Evolutionary conservation across 148 eudicot genomes (phyloP), one percentile per base, ranked within the genome.

Genomic region (Vaccinium macrocarpon): DNA sequence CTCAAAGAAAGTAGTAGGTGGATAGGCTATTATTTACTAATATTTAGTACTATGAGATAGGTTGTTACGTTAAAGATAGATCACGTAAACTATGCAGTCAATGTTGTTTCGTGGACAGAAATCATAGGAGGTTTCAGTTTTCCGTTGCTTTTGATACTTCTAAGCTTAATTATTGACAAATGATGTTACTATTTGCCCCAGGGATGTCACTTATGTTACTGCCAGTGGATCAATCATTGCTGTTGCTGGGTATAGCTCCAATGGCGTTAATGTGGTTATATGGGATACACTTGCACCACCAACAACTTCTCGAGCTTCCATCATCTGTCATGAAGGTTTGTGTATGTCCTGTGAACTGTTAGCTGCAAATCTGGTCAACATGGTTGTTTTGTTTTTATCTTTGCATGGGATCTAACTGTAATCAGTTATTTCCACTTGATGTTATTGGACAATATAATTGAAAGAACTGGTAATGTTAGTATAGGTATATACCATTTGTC

Each of bases 261-360:
- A 87, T 87, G 93, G 95, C 55, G 90, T 92, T 32, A 97, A 95
- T 85, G 98, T 97, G 82, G 94, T 95, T 84, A 86, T 95, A 66
- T 97, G 99, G 99, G 99, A 97, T 85, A 97, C 98, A 79, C 92
- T 97, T 87, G 99, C 99, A 83, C 99, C 99, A 73, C 95, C 96
- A 55, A 84, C 92, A 35, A 94, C 98, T 80, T 97, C 99, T 83
- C 94, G 89, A 84, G 99, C 99, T 87, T 94, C 99, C 84, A 95
- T 97, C 78, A 95, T 97, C 95, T 97, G 99, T 86, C 99, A 97
- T 91, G 98, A 95, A 97, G 99, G 99, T 97, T 87, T 78, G 85
- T 48, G 81, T 82, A 32, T 75, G 8, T 64, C 84, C 66, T 81
- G n/a, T 62, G 52, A 32, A 74, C 35, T 81, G 53, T 50, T 62